phyloP scores from a whole-genome alignment of 768 basidiomycete genomes.

The Lactarius sp. region DNA sequence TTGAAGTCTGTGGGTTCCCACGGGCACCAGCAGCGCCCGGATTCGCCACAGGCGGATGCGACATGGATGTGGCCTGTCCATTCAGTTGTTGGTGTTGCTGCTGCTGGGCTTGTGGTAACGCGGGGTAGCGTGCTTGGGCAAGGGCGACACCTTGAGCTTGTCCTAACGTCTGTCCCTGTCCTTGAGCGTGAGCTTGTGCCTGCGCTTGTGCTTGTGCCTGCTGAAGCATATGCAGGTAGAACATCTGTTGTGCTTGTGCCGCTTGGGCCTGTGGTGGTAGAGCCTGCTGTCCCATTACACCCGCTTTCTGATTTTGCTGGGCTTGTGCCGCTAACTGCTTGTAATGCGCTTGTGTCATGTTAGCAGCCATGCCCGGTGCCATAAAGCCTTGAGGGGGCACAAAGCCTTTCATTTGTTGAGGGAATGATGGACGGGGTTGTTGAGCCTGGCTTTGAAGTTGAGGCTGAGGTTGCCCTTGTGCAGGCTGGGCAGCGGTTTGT shows the following conservation, averaged over 20 bases:
- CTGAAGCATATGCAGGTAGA: neutral
- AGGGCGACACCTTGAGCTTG: slow-evolving; percentile 2
- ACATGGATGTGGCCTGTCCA: slow-evolving; percentile 25
- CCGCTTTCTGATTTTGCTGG: slow-evolving; percentile 15
- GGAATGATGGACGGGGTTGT: slow-evolving; percentile 8
- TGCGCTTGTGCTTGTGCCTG: slow-evolving; percentile 21
- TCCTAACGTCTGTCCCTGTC: slow-evolving; percentile 18
- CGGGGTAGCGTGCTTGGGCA: slow-evolving; percentile 13
- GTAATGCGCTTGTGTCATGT: neutral
- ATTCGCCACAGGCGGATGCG: slow-evolving; percentile 26
- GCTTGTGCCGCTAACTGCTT: slow-evolving; percentile 14
- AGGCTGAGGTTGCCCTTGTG: slow-evolving; percentile 36
- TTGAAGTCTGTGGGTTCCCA: slow-evolving; percentile 15
- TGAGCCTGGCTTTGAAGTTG: slow-evolving; percentile 9
- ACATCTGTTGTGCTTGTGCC: neutral
- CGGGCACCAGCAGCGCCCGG: neutral
- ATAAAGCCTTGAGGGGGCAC: slow-evolving; percentile 1
- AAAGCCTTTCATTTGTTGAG: slow-evolving; percentile 7
- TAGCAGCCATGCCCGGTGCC: neutral
- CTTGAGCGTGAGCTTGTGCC: slow-evolving; percentile 20
- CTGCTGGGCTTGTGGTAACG: neutral
- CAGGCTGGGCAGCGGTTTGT: slow-evolving; percentile 35
- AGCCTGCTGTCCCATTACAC: slow-evolving; percentile 1
- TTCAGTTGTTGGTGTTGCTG: slow-evolving; percentile 28
- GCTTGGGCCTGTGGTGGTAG: neutral